Evolutionary conservation across 257 asterid species (phyloP).

Genomic region (Gentiana straminea): DNA sequence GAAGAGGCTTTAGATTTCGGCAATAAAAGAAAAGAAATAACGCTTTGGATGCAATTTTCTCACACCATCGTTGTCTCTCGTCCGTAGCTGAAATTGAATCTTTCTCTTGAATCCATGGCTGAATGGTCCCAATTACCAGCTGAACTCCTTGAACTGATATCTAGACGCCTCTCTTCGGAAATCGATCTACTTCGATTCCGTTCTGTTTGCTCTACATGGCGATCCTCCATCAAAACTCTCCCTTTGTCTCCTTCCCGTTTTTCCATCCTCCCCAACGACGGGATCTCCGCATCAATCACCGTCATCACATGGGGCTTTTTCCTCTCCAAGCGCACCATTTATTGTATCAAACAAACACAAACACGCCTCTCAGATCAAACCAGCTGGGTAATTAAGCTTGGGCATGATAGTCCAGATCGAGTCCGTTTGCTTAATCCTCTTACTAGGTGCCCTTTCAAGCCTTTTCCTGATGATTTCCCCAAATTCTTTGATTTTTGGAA

Average conservation of each 20-base stretch:
- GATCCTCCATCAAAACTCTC: slow-evolving; percentile 32
- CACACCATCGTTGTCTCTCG: no score
- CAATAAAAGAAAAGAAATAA: no score
- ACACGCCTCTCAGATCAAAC: background rate
- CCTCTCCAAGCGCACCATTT: slow-evolving; percentile 56
- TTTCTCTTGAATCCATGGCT: slow-evolving; percentile 27
- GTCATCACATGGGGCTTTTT: slow-evolving; percentile 66
- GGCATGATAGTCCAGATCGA: slow-evolving; percentile 37
- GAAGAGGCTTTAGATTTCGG: no score
- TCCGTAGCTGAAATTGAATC: no score
- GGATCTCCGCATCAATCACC: slow-evolving; percentile 50
- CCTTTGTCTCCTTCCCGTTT: slow-evolving; percentile 34
- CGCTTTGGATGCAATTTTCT: no score
- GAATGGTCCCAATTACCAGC: slow-evolving; percentile 73
- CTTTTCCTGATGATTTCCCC: slow-evolving; percentile 51
- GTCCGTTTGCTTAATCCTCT: slow-evolving; percentile 57
- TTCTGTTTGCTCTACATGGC: slow-evolving; percentile 75
- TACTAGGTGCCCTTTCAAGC: slow-evolving; percentile 32
- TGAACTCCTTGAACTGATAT: slow-evolving; percentile 54
- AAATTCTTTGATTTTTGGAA: slow-evolving; percentile 27
- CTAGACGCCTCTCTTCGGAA: slow-evolving; percentile 42
- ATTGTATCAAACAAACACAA: slow-evolving; percentile 28
- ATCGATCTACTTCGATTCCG: slow-evolving; percentile 71
- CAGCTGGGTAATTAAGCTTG: slow-evolving; percentile 57
- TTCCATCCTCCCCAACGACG: slow-evolving; percentile 74